phyloP scores from a whole-genome alignment of 1,284 basidiomycete species.

The Pyrrhoderma noxium region DNA sequence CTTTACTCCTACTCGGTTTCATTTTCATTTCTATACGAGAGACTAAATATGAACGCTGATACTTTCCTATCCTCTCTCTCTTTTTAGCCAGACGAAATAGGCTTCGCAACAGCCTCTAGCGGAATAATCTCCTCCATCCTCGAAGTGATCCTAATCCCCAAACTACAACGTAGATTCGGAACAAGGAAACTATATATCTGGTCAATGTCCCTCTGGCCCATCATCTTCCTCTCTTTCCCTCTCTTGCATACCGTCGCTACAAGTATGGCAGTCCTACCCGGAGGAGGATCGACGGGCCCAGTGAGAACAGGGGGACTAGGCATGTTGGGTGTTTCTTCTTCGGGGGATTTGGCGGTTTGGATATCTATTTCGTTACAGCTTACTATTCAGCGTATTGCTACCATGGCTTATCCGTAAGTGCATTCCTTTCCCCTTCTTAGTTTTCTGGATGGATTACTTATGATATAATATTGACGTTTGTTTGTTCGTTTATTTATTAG shows the following conservation, averaged over 20 bases:
- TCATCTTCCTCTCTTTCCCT: conserved; percentile 30
- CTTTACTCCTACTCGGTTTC: too few species aligned
- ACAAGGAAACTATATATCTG: conserved; percentile 31
- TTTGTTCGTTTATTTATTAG: not conserved
- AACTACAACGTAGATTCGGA: conserved; percentile 31
- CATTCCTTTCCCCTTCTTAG: too few species aligned
- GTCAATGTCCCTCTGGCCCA: conserved; percentile 33
- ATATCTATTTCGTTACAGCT: conserved; percentile 28
- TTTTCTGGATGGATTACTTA: too few species aligned
- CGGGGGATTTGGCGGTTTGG: conserved; percentile 25
- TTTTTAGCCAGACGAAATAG: conserved; percentile 18
- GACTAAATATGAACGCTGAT: too few species aligned
- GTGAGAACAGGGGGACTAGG: conserved; percentile 8
- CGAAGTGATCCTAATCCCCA: conserved; percentile 33
- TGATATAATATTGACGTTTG: too few species aligned
- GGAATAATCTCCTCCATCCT: conserved; percentile 27
- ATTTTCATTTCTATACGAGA: too few species aligned
- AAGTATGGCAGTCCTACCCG: too few species aligned
- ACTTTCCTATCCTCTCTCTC: not conserved
- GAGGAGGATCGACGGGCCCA: conserved; percentile 18
- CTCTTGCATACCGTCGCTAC: conserved; percentile 29
- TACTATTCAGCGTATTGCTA: conserved; percentile 25
- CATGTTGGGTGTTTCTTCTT: conserved; percentile 7
- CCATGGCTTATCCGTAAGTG: conserved; percentile 31
- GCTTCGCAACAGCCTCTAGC: conserved; percentile 25